phyloP scores from a whole-genome alignment of 192 early-diverging fungal species.

The Coemansia sp. region DNA sequence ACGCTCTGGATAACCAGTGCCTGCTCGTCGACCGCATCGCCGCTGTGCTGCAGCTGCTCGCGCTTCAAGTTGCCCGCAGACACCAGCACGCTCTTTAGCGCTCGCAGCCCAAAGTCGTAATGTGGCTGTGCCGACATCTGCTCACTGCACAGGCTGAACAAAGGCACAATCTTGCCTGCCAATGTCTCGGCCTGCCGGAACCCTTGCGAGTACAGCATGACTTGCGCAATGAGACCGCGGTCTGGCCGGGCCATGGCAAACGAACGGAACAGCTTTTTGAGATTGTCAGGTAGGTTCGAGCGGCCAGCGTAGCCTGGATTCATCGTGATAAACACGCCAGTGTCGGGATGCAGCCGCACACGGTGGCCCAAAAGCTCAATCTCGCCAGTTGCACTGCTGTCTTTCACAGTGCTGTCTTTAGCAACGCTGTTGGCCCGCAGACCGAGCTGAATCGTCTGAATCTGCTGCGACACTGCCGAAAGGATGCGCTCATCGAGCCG shows the following conservation, averaged over 20 bases:
- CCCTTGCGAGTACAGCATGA: constrained; percentile 99
- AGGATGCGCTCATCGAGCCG: constrained; percentile 96
- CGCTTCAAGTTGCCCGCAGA: constrained; percentile 99
- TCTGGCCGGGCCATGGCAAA: constrained; percentile 99
- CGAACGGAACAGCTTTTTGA: constrained; percentile 98
- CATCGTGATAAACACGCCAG: constrained; percentile 98
- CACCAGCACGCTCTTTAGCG: constrained; percentile 98
- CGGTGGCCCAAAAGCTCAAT: constrained; percentile 92
- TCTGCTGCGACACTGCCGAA: constrained; percentile 98
- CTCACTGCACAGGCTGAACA: constrained; percentile 94
- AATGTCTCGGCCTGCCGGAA: constrained; percentile 94
- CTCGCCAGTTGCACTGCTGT: constrained; percentile 55
- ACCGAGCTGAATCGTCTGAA: constrained; percentile 98
- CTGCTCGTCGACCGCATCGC: constrained; percentile 69
- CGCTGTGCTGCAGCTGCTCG: constrained; percentile 64
- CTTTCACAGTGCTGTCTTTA: background rate
- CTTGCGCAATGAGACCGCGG: constrained; percentile 97
- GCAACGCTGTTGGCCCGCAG: constrained; percentile 56
- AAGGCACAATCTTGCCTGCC: constrained; percentile 94
- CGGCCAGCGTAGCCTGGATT: constrained; percentile 99
- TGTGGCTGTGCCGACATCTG: constrained; percentile 95
- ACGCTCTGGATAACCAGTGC: constrained; percentile 95
- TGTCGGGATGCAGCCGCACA: constrained; percentile 82
- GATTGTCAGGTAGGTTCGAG: constrained; percentile 96
- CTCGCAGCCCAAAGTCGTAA: constrained; percentile 99